Evolutionary conservation across 768 basidiomycete species (phyloP).

Genomic region (Serpula lacrymans): DNA sequence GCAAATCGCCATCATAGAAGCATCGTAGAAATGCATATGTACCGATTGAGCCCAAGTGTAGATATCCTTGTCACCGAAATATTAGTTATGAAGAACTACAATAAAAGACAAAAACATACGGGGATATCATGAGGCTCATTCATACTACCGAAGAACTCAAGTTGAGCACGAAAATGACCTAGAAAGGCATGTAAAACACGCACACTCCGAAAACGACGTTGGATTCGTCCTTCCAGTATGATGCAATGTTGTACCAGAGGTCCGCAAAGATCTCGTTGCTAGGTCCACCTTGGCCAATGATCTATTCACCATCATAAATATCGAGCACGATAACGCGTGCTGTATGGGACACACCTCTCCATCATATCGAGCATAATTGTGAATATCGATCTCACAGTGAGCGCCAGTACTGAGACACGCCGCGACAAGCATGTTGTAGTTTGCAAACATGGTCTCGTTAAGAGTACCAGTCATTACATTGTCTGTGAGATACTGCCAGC

Average conservation of each 20-base stretch:
- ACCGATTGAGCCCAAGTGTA: slow-evolving; percentile 41
- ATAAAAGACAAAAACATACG: slow-evolving; percentile 6
- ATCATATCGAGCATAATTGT: slow-evolving; percentile 60
- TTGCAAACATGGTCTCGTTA: slow-evolving; percentile 38
- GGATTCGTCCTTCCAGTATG: slow-evolving; percentile 39
- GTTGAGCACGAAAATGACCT: slow-evolving; percentile 12
- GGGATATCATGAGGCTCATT: slow-evolving; percentile 64
- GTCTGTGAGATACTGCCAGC: slow-evolving; percentile 53
- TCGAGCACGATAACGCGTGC: not conserved
- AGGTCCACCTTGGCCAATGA: slow-evolving; percentile 64
- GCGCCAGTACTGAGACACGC: slow-evolving; percentile 46
- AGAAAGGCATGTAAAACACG: slow-evolving; percentile 12
- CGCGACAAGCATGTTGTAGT: slow-evolving; percentile 46
- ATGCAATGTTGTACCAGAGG: slow-evolving; percentile 51
- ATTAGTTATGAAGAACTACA: not conserved
- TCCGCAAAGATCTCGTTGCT: slow-evolving; percentile 49
- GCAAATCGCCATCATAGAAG: not conserved
- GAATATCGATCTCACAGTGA: slow-evolving; percentile 53
- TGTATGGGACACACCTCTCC: slow-evolving; percentile 28
- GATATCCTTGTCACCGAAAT: slow-evolving; percentile 30
- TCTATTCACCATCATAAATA: slow-evolving; percentile 23
- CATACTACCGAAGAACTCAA: slow-evolving; percentile 38
- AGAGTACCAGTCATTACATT: slow-evolving; percentile 37
- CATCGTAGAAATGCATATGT: not conserved
- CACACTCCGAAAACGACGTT: slow-evolving; percentile 50